Percentiles rank a stretch among this genome's conserved stretches.
phyloP scores from a whole-genome alignment of 2,329 filamentous ascomycete species.

The Aspergillus aculeatus region DNA sequence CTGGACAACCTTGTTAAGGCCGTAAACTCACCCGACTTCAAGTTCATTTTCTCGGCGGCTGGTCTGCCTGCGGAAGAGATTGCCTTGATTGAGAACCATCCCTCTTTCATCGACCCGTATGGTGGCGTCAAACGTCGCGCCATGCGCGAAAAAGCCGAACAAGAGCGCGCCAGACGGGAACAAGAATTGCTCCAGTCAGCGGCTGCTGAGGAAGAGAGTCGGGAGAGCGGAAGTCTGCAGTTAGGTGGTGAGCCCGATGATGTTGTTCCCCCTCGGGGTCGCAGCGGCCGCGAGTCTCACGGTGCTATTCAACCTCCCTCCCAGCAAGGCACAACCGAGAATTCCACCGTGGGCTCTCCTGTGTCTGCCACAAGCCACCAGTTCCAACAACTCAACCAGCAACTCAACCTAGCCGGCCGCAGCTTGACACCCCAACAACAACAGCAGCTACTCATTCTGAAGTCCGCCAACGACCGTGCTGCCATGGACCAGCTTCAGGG shows the following conservation, averaged over 20 bases:
- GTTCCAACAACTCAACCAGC: constrained; percentile 56
- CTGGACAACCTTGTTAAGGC: constrained; percentile 47
- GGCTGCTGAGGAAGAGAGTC: constrained; percentile 66
- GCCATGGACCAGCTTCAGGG: constrained; percentile 49
- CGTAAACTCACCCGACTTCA: constrained; percentile 51
- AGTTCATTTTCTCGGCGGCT: constrained; percentile 53
- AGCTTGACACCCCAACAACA: constrained; percentile 80
- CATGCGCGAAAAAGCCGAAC: constrained; percentile 69
- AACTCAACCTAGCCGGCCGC: constrained; percentile 64
- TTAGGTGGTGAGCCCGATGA: constrained; percentile 93
- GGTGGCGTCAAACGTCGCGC: constrained; percentile 79
- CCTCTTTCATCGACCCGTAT: constrained; percentile 77
- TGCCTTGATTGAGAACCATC: constrained; percentile 58
- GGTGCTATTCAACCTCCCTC: constrained; percentile 73
- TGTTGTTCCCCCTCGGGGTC: constrained; percentile 51
- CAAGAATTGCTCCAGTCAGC: constrained; percentile 53
- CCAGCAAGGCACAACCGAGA: constrained; percentile 57
- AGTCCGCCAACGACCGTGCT: constrained; percentile 58
- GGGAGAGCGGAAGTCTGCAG: constrained; percentile 81
- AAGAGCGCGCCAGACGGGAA: constrained; percentile 56
- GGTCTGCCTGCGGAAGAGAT: constrained; percentile 49
- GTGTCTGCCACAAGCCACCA: constrained; percentile 42
- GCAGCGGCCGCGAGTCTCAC: constrained; percentile 59
- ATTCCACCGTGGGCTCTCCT: constrained; percentile 43
- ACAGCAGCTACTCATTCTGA: constrained; percentile 67